Evolutionary conservation across 306 rosid species (phyloP).

Genomic region (Biancaea sappan): DNA sequence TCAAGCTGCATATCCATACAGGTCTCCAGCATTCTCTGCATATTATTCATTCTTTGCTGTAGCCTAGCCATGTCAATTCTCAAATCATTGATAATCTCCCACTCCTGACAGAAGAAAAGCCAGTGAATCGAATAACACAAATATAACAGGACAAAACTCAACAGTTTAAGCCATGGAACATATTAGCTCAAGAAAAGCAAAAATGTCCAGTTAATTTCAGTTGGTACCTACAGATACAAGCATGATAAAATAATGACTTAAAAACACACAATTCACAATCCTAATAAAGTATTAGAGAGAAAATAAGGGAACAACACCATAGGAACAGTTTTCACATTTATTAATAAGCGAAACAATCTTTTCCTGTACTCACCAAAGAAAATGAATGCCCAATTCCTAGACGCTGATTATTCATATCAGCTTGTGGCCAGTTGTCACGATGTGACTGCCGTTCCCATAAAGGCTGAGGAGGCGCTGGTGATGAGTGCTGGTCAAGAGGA

Average conservation of each 20-base stretch:
- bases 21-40: constrained; percentile 92
- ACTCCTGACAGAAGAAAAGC: constrained; percentile 58
- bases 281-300: not conserved
- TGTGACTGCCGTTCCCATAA: constrained; percentile 70
- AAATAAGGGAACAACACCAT: not conserved
- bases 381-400: constrained; percentile 64
- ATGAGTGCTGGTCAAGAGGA: constrained; percentile 52
- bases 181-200: constrained; percentile 39
- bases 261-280: not conserved
- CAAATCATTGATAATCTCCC: constrained; percentile 85
- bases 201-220: constrained; percentile 28
- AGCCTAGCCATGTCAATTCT: constrained; percentile 97
- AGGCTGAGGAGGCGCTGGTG: constrained; percentile 66
- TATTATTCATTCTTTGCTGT: constrained; percentile 90
- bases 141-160: constrained; percentile 4
- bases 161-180: constrained; percentile 29
- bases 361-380: constrained; percentile 6
- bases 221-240: not conserved
- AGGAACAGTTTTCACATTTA: not conserved
- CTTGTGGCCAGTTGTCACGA: constrained; percentile 71
- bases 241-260: too few species aligned
- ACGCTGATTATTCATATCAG: constrained; percentile 67
- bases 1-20: constrained; percentile 99
- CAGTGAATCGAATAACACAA: constrained; percentile 1
- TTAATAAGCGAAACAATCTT: not conserved